Conservation (phyloP, 345 rosid genomes). For the Acer yangbiense region DNA sequence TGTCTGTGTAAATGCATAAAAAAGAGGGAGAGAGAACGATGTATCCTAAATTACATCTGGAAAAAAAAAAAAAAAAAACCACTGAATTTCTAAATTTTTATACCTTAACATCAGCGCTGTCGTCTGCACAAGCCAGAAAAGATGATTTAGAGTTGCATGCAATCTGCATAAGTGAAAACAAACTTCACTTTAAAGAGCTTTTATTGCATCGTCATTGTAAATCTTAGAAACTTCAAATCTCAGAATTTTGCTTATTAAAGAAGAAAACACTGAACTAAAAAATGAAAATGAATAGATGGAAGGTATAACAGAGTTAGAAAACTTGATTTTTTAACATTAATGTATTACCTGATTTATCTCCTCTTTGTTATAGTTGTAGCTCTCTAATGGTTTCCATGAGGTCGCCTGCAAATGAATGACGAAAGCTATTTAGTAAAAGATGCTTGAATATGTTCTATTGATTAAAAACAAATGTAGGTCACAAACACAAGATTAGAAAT, state of each 20-base stretch:
- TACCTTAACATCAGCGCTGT: constrained; percentile 88
- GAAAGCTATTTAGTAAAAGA: background rate
- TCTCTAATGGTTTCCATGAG: constrained; percentile 63
- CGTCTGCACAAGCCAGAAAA: constrained; percentile 89
- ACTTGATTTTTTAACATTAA: background rate
- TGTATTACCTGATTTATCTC: constrained; percentile 80
- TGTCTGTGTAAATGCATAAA: background rate
- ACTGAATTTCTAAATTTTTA: background rate
- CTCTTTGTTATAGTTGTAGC: constrained; percentile 73
- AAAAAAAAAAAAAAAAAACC: background rate
- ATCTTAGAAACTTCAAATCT: background rate
- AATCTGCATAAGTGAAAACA: constrained; percentile 43
- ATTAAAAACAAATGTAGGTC: background rate
- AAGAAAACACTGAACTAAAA: background rate
- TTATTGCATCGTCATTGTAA: background rate
- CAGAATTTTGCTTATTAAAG: background rate
- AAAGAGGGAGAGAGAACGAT: background rate
- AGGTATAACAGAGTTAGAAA: constrained; percentile 4
- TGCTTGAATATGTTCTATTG: background rate
- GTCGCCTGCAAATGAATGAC: constrained; percentile 35
- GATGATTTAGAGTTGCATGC: constrained; percentile 67
- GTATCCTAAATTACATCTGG: background rate
- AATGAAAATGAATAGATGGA: background rate
- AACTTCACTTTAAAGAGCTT: background rate
- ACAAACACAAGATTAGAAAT: background rate